These are phyloP conservation scores for Flaveria linearis DNA, from an alignment of 129 eudicot genomes.

Conservation along the genomic window DNA sequence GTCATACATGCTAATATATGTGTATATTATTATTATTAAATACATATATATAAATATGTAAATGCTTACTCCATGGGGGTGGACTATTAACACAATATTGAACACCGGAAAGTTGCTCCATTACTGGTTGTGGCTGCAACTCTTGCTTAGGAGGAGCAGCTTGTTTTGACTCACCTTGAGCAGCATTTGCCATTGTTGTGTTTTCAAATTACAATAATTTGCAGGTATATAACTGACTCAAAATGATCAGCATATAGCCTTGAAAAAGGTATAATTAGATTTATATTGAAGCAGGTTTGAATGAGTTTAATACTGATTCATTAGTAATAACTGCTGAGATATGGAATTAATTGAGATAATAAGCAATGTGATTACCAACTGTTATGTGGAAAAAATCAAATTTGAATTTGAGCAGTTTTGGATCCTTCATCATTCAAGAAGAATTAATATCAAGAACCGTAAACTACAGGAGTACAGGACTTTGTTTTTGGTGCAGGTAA, in stretches of 20 bases:
- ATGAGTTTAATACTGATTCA: constrained; percentile 23
- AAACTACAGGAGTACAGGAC: too few relatives aligned
- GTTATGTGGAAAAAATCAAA: neutral
- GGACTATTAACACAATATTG: constrained; percentile 82
- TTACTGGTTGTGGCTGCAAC: constrained; percentile 58
- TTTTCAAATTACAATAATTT: neutral
- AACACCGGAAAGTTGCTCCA: constrained; percentile 62
- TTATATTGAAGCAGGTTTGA: constrained; percentile 12
- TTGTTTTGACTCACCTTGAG: constrained; percentile 28
- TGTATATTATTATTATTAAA: too few relatives aligned
- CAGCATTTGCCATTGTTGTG: constrained; percentile 33
- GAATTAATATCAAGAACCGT: neutral
- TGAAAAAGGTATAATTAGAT: neutral
- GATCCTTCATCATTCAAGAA: neutral
- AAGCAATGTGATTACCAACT: neutral
- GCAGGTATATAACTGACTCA: neutral
- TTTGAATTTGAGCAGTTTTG: neutral
- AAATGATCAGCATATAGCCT: constrained; percentile 8
- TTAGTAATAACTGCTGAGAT: constrained; percentile 28
- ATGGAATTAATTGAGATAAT: constrained; percentile 30
- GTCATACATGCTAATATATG: too few relatives aligned
- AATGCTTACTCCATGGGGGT: constrained; percentile 62
- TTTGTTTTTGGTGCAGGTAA: too few relatives aligned
- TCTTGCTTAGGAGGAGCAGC: constrained; percentile 32
- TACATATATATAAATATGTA: neutral